Percentiles rank a stretch among this genome's conserved stretches.
These are phyloP conservation scores for Leishmania tropica DNA, from an alignment of 208 protist species.

Conservation along the genomic window DNA sequence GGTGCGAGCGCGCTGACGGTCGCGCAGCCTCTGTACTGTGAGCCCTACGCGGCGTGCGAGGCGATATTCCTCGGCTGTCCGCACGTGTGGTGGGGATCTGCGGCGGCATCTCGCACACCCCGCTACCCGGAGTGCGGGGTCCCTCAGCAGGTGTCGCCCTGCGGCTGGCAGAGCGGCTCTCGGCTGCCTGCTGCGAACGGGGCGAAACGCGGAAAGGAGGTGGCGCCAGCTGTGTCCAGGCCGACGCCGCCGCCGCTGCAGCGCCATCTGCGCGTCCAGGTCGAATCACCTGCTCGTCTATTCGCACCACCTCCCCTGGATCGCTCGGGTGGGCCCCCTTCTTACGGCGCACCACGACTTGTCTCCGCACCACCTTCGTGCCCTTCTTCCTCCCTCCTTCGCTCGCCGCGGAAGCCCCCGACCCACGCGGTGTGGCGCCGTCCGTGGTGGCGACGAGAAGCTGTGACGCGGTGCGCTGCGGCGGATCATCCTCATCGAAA, in stretches of 20 bases:
- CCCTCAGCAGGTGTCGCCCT: conserved; percentile 15
- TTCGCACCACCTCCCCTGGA: conserved; percentile 24
- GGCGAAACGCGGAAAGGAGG: conserved; percentile 53
- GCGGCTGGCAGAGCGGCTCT: conserved; percentile 35
- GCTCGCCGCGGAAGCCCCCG: conserved; percentile 12
- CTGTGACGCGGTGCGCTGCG: conserved; percentile 9
- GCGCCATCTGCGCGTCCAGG: conserved; percentile 22
- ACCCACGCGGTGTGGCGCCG: conserved; percentile 10
- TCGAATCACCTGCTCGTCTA: conserved; percentile 31
- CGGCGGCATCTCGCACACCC: conserved; percentile 13
- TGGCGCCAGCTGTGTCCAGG: background rate
- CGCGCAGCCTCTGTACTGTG: conserved; percentile 3
- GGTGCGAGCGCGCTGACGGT: conserved; percentile 13
- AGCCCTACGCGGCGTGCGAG: conserved; percentile 3
- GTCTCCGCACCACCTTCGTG: conserved; percentile 26
- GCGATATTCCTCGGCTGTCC: conserved; percentile 23
- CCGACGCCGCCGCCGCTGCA: background rate
- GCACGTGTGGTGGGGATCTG: conserved; percentile 29
- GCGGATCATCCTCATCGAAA: background rate
- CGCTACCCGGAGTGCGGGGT: conserved; percentile 17
- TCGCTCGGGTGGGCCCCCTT: conserved; percentile 28
- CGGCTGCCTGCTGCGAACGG: conserved; percentile 36
- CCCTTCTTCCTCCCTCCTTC: conserved; percentile 13
- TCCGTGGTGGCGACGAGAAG: conserved; percentile 2
- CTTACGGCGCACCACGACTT: conserved; percentile 30